Conservation (phyloP, 1,139 yeast species). For the Sugiyamaella castrensis region DNA sequence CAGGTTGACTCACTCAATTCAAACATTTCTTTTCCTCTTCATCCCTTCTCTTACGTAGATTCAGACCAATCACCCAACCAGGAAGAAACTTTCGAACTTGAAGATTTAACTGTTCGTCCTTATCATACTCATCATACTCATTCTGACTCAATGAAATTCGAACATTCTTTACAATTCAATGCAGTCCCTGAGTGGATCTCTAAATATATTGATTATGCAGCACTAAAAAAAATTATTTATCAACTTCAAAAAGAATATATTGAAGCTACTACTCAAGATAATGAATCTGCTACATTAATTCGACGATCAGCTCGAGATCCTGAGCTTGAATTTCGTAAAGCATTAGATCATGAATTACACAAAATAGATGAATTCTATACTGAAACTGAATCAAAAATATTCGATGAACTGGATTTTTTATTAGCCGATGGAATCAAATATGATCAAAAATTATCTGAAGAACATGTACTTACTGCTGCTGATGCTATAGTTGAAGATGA, state of each 20-base stretch:
- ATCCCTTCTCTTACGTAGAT: too few relatives aligned
- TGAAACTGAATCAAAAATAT: conserved; percentile 49
- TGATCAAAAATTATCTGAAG: conserved; percentile 17
- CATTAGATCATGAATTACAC: conserved; percentile 53
- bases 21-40: too few relatives aligned
- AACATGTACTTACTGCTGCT: conserved; percentile 5
- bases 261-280: conserved; percentile 35
- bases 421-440: conserved; percentile 38
- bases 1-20: too few relatives aligned
- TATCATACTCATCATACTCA: neutral
- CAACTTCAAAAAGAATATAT: conserved; percentile 41
- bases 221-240: conserved; percentile 60
- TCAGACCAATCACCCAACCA: too few relatives aligned
- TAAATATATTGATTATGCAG: conserved; percentile 61
- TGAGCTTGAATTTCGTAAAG: conserved; percentile 47
- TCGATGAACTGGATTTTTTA: conserved; percentile 46
- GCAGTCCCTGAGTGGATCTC: conserved; percentile 83
- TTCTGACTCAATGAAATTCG: conserved; percentile 55
- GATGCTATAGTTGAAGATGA: conserved; percentile 11
- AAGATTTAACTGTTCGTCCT: too few relatives aligned
- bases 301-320: conserved; percentile 41
- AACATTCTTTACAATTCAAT: conserved; percentile 70
- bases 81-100: too few relatives aligned
- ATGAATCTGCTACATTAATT: conserved; percentile 39
- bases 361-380: conserved; percentile 58